Evolutionary conservation across 345 rosid species (phyloP), one percentile per base, ranked within the genome.

Genomic region (Populus simonii): DNA sequence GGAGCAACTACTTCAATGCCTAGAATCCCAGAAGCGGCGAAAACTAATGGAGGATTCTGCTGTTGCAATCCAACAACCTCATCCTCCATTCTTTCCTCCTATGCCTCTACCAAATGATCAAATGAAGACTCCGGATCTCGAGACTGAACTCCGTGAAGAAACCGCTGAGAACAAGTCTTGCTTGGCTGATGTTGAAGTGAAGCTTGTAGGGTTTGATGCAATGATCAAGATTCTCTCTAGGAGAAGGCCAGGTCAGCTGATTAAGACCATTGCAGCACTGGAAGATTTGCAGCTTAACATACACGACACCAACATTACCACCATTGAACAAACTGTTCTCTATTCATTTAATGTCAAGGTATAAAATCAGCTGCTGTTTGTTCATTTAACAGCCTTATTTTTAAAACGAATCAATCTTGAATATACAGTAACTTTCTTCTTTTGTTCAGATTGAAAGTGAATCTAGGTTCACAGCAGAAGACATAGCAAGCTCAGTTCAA

Each of bases 261-360:
- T 91, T 33, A 89, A 88, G 74, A 84, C 92, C 57, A 96, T 93
- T 10, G 98, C 99, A 43, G 99, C 97, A n/a, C 86, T 96, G 6
- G 93, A 96, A 78, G 98, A 92, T 86, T 86, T 96, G 86, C 94
- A 91, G 84, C 92, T 96, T 78, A 93, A 82, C 57, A 89, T 96
- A 49, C 93, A 93, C 47, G 98, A 93, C 79, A 91, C 97, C 81
- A 96, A 92, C 82, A 96, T 96, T 79, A 93, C 99, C 71, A 93
- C 97, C 84, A 92, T 93, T 75, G 98, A 93, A 74, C 98, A 93
- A 83, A 96, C 97, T 16, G 98, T 96, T 63, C 92, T 96, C 22
- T 93, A 93, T 82, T 96, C 99, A 66, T 93, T 96, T 73, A 96
- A 90, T 66, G 98, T 91, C 85, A 96, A 93, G 97, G 99, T 91